These are phyloP conservation scores for Sordariomycetes sp. DNA, from an alignment of 2,329 filamentous ascomycete genomes.

Conservation along the genomic window DNA sequence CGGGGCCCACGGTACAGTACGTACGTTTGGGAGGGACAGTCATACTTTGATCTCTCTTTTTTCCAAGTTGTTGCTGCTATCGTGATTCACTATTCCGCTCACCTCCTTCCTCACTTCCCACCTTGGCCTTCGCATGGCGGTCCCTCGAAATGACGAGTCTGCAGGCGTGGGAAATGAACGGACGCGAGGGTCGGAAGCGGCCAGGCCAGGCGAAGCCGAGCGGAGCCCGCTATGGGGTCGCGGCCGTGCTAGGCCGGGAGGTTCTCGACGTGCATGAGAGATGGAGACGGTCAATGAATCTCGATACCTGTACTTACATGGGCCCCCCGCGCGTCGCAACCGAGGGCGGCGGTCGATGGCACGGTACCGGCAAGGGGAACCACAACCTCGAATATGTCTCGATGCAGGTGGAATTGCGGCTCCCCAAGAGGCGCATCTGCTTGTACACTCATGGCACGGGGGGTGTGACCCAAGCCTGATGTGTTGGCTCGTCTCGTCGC, in stretches of 20 bases:
- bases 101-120: not conserved
- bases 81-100: not conserved
- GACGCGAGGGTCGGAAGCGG: not conserved
- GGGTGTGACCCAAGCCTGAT: slow-evolving; percentile 64
- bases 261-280: not conserved
- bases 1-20: slow-evolving; percentile 4
- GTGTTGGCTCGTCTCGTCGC: slow-evolving; percentile 79
- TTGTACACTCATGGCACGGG: slow-evolving; percentile 12
- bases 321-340: not conserved
- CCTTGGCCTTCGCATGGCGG: not conserved
- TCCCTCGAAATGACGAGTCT: not conserved
- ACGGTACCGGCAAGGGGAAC: not conserved
- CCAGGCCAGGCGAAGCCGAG: not conserved
- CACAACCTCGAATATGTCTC: not conserved
- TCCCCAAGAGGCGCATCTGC: slow-evolving; percentile 21
- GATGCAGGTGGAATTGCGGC: slow-evolving; percentile 52
- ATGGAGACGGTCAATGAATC: not conserved
- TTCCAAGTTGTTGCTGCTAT: not conserved
- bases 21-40: not conserved
- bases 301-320: not conserved
- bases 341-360: not conserved
- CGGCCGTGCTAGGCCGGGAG: not conserved
- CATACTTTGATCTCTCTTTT: not conserved
- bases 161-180: not conserved
- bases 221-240: not conserved